Evolutionary conservation across 768 basidiomycete genomes (phyloP), one percentile per base, ranked within the genome.

Genomic region (Tylopilus felleus): DNA sequence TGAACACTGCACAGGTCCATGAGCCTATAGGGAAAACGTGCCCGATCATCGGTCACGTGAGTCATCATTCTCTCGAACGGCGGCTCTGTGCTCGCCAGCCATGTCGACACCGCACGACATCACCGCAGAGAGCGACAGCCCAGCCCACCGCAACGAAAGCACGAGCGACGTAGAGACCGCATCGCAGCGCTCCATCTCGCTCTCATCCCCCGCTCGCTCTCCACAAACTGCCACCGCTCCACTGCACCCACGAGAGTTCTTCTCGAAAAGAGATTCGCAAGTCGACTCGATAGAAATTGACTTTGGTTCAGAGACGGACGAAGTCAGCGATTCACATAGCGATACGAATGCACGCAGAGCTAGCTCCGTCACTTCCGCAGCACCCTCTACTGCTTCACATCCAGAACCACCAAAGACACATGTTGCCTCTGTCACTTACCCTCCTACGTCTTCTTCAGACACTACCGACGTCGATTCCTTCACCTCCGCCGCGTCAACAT

Each of bases 161-260:
- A 78, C 81, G 58, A 77, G 74, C 53, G 87, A 87, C 58, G 82
- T 78, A 53, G 90, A 91, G 64, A 90, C 87, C 5, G 88, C 90
- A 16, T 90, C 88, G 9, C 86, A 88, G 62, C 82, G 79, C 38
- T 91, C 90, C 1, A 86, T 91, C 47, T 80, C 88, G 22, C 81
- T 91, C 39, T 84, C 83, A 28, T 88, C 88, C 4, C 79, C 86
- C 3, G 68, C 81, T 14, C 67, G 55, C 44, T 89, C 88, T 8
- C 79, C 78, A 6, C 71, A 74, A 48, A 74, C 72, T 19, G 44
- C 56, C 33, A 38, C 46, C 49, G 55, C 60, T 22, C 49, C 70
- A 36, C 35, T 64, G 40, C 51, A 55, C 60, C 36, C 62, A 10
- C 65, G 68, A 53, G 51, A 70, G 41, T 58, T 67, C 59, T 69